phyloP scores from a whole-genome alignment of 208 protist genomes.

The Leishmania guyanensis region DNA sequence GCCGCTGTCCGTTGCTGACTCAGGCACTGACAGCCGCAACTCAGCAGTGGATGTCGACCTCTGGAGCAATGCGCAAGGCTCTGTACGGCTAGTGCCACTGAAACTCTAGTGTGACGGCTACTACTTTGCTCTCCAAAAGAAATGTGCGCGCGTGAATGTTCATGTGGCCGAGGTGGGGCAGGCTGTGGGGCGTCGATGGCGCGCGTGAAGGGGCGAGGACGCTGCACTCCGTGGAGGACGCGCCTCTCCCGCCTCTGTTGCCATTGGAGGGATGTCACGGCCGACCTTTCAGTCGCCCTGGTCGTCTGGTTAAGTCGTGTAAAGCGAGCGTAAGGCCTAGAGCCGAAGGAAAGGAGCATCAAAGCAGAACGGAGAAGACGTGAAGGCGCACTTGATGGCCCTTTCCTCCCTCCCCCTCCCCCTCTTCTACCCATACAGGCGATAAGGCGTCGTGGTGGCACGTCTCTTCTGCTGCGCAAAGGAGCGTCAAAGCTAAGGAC shows the following conservation, averaged over 20 bases:
- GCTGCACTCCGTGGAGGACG: too few relatives aligned
- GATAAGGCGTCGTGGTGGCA: not conserved
- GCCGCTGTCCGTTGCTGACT: slow-evolving; percentile 48
- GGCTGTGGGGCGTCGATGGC: not conserved
- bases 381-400: not conserved
- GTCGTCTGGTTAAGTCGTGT: not conserved
- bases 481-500: not conserved
- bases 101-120: not conserved
- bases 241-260: not conserved
- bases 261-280: not conserved
- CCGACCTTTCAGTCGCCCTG: not conserved
- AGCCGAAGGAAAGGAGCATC: not conserved
- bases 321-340: not conserved
- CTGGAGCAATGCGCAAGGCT: slow-evolving; percentile 26
- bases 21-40: slow-evolving; percentile 40
- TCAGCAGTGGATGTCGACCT: slow-evolving; percentile 26
- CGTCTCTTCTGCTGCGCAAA: not conserved
- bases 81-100: slow-evolving; percentile 15
- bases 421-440: not conserved
- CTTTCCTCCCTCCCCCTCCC: not conserved
- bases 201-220: not conserved
- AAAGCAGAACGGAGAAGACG: not conserved
- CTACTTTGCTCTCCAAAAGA: not conserved
- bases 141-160: not conserved
- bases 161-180: not conserved